phyloP scores from a whole-genome alignment of 2,329 filamentous ascomycete genomes.

The Fusarium zealandicum region DNA sequence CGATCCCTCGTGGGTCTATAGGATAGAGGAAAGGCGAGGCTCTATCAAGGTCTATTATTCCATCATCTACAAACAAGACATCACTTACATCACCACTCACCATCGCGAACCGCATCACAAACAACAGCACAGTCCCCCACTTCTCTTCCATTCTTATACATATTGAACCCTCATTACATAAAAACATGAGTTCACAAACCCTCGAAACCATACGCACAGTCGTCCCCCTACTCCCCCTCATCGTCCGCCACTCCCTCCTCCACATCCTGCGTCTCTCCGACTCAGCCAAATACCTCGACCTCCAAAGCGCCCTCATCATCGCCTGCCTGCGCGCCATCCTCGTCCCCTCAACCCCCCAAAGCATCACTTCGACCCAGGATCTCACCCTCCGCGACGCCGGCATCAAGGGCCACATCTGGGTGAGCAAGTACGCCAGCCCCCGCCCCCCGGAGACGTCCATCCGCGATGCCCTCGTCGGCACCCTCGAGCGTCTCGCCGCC shows the following conservation, averaged over 20 bases:
- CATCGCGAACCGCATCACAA: neutral
- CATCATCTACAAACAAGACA: neutral
- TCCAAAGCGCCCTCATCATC: slow-evolving; percentile 76
- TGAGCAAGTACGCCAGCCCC: slow-evolving; percentile 72
- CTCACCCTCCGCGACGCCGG: slow-evolving; percentile 68
- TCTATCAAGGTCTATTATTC: neutral
- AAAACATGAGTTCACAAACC: slow-evolving; percentile 20
- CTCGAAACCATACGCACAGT: slow-evolving; percentile 42
- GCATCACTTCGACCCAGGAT: slow-evolving; percentile 69
- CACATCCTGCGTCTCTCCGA: slow-evolving; percentile 74
- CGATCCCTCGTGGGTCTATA: no score
- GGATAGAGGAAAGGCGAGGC: neutral
- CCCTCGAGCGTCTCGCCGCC: slow-evolving; percentile 52
- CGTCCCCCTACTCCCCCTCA: slow-evolving; percentile 66
- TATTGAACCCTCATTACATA: neutral
- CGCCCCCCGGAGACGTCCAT: slow-evolving; percentile 64
- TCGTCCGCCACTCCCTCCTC: slow-evolving; percentile 66
- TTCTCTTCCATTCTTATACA: neutral
- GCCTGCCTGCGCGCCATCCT: slow-evolving; percentile 74
- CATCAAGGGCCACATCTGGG: slow-evolving; percentile 83
- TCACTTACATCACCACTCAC: slow-evolving; percentile 21
- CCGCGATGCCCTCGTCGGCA: slow-evolving; percentile 63
- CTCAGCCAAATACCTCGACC: slow-evolving; percentile 77
- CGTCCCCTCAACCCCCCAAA: slow-evolving; percentile 51
- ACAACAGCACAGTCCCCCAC: neutral